A percentile compares a stretch with the other conserved stretches of the same genome.
These are phyloP conservation scores for Exophiala mesophila DNA, from an alignment of 2,329 filamentous ascomycete genomes.

Conservation along the genomic window DNA sequence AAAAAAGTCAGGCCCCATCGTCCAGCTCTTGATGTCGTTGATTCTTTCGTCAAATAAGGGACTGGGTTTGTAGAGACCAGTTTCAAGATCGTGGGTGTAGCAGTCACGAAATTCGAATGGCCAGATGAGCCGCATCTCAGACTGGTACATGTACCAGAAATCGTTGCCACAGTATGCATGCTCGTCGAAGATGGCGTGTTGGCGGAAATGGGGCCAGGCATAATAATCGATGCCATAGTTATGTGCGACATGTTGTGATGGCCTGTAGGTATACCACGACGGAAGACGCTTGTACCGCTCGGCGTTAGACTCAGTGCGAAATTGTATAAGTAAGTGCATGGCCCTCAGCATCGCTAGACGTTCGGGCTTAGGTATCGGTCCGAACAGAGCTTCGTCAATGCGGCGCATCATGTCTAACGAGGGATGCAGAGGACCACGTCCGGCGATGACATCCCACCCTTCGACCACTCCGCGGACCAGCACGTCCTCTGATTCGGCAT, in stretches of 20 bases:
- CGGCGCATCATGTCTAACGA: slow-evolving; percentile 7
- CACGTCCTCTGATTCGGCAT: slow-evolving; percentile 1
- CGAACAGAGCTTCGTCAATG: slow-evolving; percentile 12
- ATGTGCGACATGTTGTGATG: slow-evolving; percentile 10
- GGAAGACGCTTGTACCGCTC: slow-evolving; percentile 7
- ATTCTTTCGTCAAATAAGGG: slow-evolving; percentile 12
- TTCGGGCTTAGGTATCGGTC: slow-evolving; percentile 3
- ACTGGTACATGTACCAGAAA: slow-evolving; percentile 7
- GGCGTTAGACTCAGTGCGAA: slow-evolving; percentile 6
- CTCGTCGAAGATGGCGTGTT: slow-evolving; percentile 10
- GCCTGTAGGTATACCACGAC: slow-evolving; percentile 6
- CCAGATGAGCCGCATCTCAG: slow-evolving; percentile 10
- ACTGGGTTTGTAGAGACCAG: slow-evolving; percentile 12
- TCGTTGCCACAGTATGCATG: slow-evolving; percentile 14
- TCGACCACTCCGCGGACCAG: slow-evolving; percentile 5
- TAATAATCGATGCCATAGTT: slow-evolving; percentile 13
- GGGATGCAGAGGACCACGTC: slow-evolving; percentile 11
- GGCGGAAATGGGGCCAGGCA: slow-evolving; percentile 13
- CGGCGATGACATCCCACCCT: slow-evolving; percentile 10
- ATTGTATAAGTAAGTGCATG: slow-evolving; percentile 13
- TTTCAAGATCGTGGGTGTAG: slow-evolving; percentile 10
- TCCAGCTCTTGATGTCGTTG: slow-evolving; percentile 14
- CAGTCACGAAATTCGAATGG: slow-evolving; percentile 15
- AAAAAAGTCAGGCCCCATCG: slow-evolving; percentile 12
- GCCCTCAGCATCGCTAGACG: slow-evolving; percentile 10